Conservation (phyloP, 495 filamentous ascomycete genomes). For the Podospora conica region DNA sequence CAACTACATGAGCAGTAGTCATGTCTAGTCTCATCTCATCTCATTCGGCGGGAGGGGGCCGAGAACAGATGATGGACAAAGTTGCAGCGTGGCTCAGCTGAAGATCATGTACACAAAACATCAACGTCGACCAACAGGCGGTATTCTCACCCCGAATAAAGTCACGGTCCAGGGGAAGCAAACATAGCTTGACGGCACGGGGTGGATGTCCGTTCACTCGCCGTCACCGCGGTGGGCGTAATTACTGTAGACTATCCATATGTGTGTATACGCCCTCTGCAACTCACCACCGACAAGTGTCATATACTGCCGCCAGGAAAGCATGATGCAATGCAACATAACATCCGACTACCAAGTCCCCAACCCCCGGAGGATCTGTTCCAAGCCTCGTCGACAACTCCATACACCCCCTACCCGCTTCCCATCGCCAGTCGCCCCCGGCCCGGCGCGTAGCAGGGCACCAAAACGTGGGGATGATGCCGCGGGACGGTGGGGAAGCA, state of each 20-base stretch:
- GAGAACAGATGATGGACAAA: neutral
- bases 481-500: neutral
- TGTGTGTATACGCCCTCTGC: neutral
- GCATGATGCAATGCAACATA: neutral
- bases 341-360: neutral
- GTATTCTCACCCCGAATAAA: neutral
- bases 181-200: neutral
- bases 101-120: neutral
- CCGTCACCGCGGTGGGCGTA: neutral
- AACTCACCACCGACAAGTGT: neutral
- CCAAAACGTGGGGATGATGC: neutral
- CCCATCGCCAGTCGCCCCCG: neutral
- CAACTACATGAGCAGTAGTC: neutral
- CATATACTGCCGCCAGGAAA: neutral
- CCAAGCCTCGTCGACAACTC: neutral
- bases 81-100: neutral
- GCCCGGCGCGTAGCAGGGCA: neutral
- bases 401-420: neutral
- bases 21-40: neutral
- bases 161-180: neutral
- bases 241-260: neutral
- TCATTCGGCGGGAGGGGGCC: neutral
- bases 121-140: neutral
- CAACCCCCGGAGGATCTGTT: neutral
- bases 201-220: neutral